Conservation (phyloP, 495 filamentous ascomycete species). For the Neurospora terricola region DNA sequence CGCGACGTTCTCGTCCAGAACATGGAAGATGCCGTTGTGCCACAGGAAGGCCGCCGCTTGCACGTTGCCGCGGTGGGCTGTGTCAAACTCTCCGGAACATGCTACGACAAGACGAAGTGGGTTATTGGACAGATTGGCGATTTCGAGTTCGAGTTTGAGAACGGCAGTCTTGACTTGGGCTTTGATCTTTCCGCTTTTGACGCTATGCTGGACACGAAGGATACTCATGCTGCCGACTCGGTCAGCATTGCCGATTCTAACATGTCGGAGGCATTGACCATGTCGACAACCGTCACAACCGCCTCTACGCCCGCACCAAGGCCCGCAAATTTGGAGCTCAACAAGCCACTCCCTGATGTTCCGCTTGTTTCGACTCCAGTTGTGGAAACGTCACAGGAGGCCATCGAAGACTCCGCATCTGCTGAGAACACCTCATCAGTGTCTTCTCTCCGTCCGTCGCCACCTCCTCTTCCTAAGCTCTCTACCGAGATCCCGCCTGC, state of each 20-base stretch:
- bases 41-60: constrained; percentile 67
- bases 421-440: constrained; percentile 19
- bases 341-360: constrained; percentile 36
- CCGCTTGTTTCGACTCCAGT: constrained; percentile 19
- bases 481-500: constrained; percentile 32
- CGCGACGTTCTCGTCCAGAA: constrained; percentile 63
- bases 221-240: constrained; percentile 14
- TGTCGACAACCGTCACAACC: constrained; percentile 17
- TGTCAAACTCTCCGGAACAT: constrained; percentile 83
- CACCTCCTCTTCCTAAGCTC: constrained; percentile 39
- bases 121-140: constrained; percentile 89
- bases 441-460: constrained; percentile 29
- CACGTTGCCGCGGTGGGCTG: constrained; percentile 78
- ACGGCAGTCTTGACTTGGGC: constrained; percentile 38
- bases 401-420: neutral
- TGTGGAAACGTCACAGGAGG: constrained; percentile 13
- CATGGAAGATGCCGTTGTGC: constrained; percentile 64
- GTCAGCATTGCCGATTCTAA: constrained; percentile 29
- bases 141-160: constrained; percentile 66
- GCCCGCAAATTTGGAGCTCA: constrained; percentile 25
- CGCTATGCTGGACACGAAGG: constrained; percentile 13
- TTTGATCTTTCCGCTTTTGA: constrained; percentile 35
- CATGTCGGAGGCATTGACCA: constrained; percentile 21
- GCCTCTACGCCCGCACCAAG: constrained; percentile 17
- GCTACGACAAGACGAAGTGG: constrained; percentile 71